These are phyloP conservation scores for Xylaria sp. DNA, from an alignment of 2,329 filamentous ascomycete genomes.

Conservation along the genomic window DNA sequence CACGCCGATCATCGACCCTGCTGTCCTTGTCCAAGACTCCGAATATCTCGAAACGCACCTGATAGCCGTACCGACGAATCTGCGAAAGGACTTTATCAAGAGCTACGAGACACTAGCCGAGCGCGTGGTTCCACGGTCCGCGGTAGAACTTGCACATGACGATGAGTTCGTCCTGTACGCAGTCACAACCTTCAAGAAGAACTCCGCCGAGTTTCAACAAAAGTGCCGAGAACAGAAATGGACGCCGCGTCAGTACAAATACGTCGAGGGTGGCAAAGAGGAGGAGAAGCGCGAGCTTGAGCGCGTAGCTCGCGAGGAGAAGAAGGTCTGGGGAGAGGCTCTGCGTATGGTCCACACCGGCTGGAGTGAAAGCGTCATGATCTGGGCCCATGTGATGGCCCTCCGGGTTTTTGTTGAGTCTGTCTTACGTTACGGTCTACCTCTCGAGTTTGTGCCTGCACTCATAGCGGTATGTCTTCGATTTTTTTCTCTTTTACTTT, in stretches of 20 bases:
- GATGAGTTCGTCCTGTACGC: slow-evolving; percentile 90
- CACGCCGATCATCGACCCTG: slow-evolving; percentile 85
- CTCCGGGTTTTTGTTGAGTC: slow-evolving; percentile 97
- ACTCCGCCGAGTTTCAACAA: slow-evolving; percentile 85
- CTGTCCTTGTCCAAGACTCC: slow-evolving; percentile 84
- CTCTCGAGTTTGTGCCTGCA: slow-evolving; percentile 87
- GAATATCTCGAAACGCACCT: slow-evolving; percentile 98
- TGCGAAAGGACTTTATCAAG: slow-evolving; percentile 88
- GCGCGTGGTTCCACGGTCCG: slow-evolving; percentile 94
- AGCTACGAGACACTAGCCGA: slow-evolving; percentile 87
- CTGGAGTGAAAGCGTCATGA: slow-evolving; percentile 96
- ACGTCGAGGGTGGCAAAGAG: slow-evolving; percentile 88
- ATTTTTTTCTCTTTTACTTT: no score
- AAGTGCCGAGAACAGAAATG: slow-evolving; percentile 94
- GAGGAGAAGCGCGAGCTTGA: slow-evolving; percentile 90
- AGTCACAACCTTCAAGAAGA: slow-evolving; percentile 94
- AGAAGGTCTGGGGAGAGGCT: slow-evolving; percentile 92
- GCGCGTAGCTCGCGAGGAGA: slow-evolving; percentile 82
- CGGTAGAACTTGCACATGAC: slow-evolving; percentile 81
- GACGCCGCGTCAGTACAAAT: slow-evolving; percentile 94
- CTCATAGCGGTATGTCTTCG: slow-evolving; percentile 77
- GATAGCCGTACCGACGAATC: slow-evolving; percentile 82
- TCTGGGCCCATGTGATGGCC: slow-evolving; percentile 92
- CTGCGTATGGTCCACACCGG: slow-evolving; percentile 87
- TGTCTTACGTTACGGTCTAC: slow-evolving; percentile 93